phyloP scores from a whole-genome alignment of 495 filamentous ascomycete genomes.

The Aspergillus conjunctus region DNA sequence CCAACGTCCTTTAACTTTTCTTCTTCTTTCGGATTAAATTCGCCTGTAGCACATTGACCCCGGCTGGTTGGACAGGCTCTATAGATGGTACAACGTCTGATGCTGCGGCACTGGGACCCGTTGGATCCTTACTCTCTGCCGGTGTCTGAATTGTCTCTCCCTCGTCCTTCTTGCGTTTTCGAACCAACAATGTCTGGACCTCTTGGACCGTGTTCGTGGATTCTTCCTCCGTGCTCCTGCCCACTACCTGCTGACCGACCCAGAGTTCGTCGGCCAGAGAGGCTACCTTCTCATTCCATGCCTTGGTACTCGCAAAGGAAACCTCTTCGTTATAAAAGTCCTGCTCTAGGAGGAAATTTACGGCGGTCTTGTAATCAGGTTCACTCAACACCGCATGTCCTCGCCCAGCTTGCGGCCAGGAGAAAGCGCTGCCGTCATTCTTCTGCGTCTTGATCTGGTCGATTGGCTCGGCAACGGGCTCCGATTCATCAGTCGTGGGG shows the following conservation, averaged over 20 bases:
- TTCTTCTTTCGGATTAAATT: constrained; percentile 68
- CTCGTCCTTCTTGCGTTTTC: constrained; percentile 56
- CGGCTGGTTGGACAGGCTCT: constrained; percentile 26
- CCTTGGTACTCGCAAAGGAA: constrained; percentile 66
- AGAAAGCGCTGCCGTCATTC: constrained; percentile 56
- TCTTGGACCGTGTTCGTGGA: constrained; percentile 33
- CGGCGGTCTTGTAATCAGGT: constrained; percentile 72
- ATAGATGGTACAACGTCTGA: constrained; percentile 26
- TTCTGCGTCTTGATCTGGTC: not conserved
- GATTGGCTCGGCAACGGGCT: not conserved
- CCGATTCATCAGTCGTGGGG: not conserved
- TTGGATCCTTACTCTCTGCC: constrained; percentile 16
- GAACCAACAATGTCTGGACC: constrained; percentile 46
- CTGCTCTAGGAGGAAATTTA: constrained; percentile 76
- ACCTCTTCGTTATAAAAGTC: constrained; percentile 76
- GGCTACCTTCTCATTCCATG: constrained; percentile 69
- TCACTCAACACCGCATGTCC: constrained; percentile 71
- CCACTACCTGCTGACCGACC: constrained; percentile 58
- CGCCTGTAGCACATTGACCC: constrained; percentile 59
- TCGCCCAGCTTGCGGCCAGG: constrained; percentile 67
- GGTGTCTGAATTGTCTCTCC: constrained; percentile 23
- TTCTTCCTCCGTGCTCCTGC: constrained; percentile 36
- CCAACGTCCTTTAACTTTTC: constrained; percentile 40
- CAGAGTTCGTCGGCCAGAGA: constrained; percentile 53
- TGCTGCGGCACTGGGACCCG: constrained; percentile 2